These are phyloP conservation scores for Pseudopithomyces maydicus DNA, from an alignment of 2,329 filamentous ascomycete genomes.

Conservation along the genomic window DNA sequence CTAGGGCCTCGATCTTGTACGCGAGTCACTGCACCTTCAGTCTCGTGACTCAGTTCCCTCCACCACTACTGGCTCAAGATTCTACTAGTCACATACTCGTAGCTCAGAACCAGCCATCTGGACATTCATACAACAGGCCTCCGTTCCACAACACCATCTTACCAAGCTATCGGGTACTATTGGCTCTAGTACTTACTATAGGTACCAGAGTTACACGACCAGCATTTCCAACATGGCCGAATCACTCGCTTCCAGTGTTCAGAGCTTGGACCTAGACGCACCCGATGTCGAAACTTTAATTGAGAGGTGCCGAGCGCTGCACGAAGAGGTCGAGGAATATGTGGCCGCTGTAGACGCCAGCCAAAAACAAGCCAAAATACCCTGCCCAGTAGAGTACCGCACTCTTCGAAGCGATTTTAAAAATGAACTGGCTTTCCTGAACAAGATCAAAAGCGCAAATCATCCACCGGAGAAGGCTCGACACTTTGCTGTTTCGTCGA, in stretches of 20 bases:
- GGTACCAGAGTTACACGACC: not conserved
- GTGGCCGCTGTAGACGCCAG: slow-evolving; percentile 38
- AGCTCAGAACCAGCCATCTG: no score
- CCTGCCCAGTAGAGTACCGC: slow-evolving; percentile 44
- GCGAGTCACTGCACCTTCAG: no score
- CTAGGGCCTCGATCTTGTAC: not conserved
- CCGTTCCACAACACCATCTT: no score
- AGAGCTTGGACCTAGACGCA: slow-evolving; percentile 6
- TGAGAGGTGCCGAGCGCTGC: slow-evolving; percentile 43
- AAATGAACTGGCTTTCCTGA: slow-evolving; percentile 40
- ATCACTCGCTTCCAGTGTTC: slow-evolving; percentile 3
- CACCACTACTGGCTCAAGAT: no score
- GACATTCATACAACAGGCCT: no score
- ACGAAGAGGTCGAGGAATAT: slow-evolving; percentile 50
- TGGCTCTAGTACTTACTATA: no score
- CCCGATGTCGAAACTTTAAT: slow-evolving; percentile 39
- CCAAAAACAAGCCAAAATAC: slow-evolving; percentile 37
- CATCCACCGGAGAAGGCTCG: slow-evolving; percentile 39
- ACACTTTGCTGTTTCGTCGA: slow-evolving; percentile 68
- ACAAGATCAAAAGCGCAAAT: slow-evolving; percentile 29
- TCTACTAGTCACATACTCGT: no score
- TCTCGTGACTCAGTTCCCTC: no score
- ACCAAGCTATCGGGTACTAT: no score
- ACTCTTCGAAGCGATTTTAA: slow-evolving; percentile 42
- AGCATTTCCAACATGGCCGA: slow-evolving; percentile 8